Base-by-base conservation (phyloP, 192 early-diverging fungal species). In the Backusella tarrabulga region DNA sequence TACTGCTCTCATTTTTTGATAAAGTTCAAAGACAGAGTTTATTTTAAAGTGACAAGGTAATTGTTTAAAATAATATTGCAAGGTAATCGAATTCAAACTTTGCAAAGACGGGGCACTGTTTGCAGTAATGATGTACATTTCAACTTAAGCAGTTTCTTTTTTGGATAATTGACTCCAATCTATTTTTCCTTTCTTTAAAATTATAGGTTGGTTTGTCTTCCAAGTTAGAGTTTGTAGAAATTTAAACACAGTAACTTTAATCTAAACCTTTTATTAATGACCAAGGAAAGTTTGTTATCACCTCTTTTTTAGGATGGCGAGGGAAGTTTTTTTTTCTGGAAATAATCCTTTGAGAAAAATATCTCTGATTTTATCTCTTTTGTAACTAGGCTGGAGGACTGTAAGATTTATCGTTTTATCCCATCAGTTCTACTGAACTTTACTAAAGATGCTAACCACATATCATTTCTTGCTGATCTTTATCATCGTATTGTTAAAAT, bases 161-260 rank as follows among this genome's bases (percentile, higher is more conserved):
- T 63, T 63, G 56, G 56, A 56, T 56, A 26, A 5, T 23, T 21
- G 21, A 60, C n/a, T 26, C 23, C 23, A 60, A 63, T 8, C 56
- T 63, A 50, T 63, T n/a, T 8, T 29, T 63, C 56, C 56, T 63
- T 63, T 63, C 56, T 32, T 63, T 63, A 14, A 63, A 29, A 63
- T 1, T 29, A 63, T 63, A 63, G 23, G 21, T 63, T 63, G 56
- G 14, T 63, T 63, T 63, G 26, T 63, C 26, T 63, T 29, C n/a
- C 56, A 12, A 14, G 8, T 63, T 63, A 63, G 1, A 63, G 56
- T 63, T 63, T 63, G 3, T 12, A 63, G 15, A 50, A n/a, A 29
- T 63, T 29, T 63, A 63, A 63, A 63, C 26, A 63, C 56, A 26
- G 56, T 63, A 63, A 63, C 56, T 63, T 63, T 63, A 63, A 63